These are phyloP conservation scores for Ogataea nonfermentans DNA, from an alignment of 805 yeast genomes.

Conservation along the genomic window DNA sequence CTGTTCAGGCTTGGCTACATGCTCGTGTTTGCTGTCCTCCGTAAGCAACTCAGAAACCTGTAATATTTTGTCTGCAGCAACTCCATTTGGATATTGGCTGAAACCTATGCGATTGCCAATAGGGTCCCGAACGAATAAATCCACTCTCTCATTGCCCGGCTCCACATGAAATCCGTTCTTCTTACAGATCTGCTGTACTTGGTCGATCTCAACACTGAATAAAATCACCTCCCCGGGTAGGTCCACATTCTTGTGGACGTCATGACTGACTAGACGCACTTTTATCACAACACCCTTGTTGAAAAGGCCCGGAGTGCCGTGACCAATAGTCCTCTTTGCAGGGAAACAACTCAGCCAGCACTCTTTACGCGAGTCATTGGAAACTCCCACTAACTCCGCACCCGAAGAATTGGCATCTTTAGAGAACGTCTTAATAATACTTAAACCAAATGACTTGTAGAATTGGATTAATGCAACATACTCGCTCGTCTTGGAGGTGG, in stretches of 20 bases:
- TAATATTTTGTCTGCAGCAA: slow-evolving; percentile 21
- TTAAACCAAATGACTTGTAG: slow-evolving; percentile 61
- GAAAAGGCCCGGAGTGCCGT: slow-evolving; percentile 15
- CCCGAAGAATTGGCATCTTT: slow-evolving; percentile 43
- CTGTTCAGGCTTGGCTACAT: slow-evolving; percentile 4
- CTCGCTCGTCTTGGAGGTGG: slow-evolving; percentile 47
- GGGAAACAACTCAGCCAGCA: slow-evolving; percentile 74
- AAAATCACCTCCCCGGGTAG: slow-evolving; percentile 39
- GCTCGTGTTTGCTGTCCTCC: slow-evolving; percentile 4
- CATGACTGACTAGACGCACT: slow-evolving; percentile 41
- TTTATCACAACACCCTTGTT: slow-evolving; percentile 47
- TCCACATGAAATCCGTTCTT: slow-evolving; percentile 21
- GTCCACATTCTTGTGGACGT: slow-evolving; percentile 34
- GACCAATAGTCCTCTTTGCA: slow-evolving; percentile 27
- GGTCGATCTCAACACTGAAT: slow-evolving; percentile 40
- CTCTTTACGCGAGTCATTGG: slow-evolving; percentile 65
- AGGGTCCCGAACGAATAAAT: slow-evolving; percentile 55
- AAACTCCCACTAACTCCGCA: slow-evolving; percentile 48
- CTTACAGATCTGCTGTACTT: slow-evolving; percentile 22
- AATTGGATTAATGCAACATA: slow-evolving; percentile 52
- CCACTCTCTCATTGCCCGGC: slow-evolving; percentile 18
- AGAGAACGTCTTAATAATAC: slow-evolving; percentile 56
- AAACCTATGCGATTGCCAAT: slow-evolving; percentile 60
- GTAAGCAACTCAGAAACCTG: neutral
- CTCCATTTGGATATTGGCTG: slow-evolving; percentile 44